Evolutionary conservation across 768 basidiomycete species (phyloP).

Genomic region (Collybia sordida): DNA sequence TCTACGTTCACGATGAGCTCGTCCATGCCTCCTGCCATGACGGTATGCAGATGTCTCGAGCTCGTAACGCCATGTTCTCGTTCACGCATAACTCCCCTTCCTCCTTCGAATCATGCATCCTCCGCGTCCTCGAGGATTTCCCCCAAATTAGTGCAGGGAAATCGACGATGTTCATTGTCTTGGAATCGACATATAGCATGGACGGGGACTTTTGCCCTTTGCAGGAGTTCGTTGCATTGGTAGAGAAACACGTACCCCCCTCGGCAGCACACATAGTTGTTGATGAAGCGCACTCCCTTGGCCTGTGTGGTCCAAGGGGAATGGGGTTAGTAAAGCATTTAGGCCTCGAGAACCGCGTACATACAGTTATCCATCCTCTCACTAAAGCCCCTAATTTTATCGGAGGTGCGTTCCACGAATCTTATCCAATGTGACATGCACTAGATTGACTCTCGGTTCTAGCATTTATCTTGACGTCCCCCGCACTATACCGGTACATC

Average conservation of each 20-base stretch:
- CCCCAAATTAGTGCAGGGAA: conserved; percentile 20
- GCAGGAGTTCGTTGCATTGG: conserved; percentile 33
- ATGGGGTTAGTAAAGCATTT: conserved; percentile 40
- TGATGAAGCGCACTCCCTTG: conserved; percentile 61
- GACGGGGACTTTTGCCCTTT: conserved; percentile 57
- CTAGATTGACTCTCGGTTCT: neutral
- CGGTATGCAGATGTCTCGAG: conserved; percentile 43
- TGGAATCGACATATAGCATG: conserved; percentile 63
- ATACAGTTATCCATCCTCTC: conserved; percentile 51
- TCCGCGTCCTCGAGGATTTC: conserved; percentile 21
- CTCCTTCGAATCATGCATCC: conserved; percentile 28
- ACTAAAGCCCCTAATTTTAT: conserved; percentile 59
- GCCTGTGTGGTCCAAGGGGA: conserved; percentile 48
- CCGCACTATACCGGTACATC: conserved; percentile 56
- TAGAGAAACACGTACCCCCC: conserved; percentile 34
- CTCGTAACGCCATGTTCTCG: conserved; percentile 18
- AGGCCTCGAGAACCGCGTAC: conserved; percentile 40
- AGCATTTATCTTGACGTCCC: conserved; percentile 55
- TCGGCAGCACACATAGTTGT: conserved; percentile 44
- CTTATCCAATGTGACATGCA: neutral
- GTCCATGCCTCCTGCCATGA: conserved; percentile 54
- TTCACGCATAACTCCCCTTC: conserved; percentile 49
- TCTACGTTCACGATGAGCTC: conserved; percentile 51
- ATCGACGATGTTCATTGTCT: conserved; percentile 41
- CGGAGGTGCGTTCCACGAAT: conserved; percentile 52